Base-by-base conservation (phyloP, 768 basidiomycete species). In the Dioszegia aurantiaca region DNA sequence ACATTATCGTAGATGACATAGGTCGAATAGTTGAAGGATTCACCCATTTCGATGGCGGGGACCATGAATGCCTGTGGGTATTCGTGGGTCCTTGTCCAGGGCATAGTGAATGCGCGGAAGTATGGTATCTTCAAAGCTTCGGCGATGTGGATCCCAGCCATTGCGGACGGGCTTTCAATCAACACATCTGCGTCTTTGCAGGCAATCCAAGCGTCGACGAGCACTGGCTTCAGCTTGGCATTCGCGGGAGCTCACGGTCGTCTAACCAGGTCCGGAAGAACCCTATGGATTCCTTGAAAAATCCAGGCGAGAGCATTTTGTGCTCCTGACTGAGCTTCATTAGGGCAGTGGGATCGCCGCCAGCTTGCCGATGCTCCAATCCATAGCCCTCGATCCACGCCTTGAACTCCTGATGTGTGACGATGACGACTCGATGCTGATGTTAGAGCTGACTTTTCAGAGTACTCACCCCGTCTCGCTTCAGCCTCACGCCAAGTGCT, bases 81-180 rank as follows among this genome's bases (percentile, higher is more conserved):
- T 48, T 83, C 80, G 2, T 78, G 73, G 11, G 85, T 86, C 62
- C 78, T 59, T 0, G 76, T 74, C 74, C 70, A 76, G 17, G 54
- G 54, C 75, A 76, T 76, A 40, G 75, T 76, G 65, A 76, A 76
- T 2, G 75, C 73, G 45, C 75, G 64, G 78, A 86, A 85, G 74
- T 86, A 86, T 0, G 86, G 85, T 44, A 86, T 85, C 41, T 80
- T 78, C 16, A 86, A 76, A 3, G 83, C 84, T 73, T 87, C 86
- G 10, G 86, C 84, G 58, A 87, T 86, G 69, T 87, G 86, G 2
- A 86, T 82, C 40, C 86, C 86, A 3, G 84, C 82, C 84, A 86
- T 85, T 1, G 85, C 83, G 2, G 84, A 85, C 0, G 86, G 85
- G 42, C 82, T 83, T 68, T 87, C 86, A 43, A 86, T 79, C 10